Evolutionary conservation across 352 stramenopile species (phyloP).

Genomic region (Pythium folliculosum): DNA sequence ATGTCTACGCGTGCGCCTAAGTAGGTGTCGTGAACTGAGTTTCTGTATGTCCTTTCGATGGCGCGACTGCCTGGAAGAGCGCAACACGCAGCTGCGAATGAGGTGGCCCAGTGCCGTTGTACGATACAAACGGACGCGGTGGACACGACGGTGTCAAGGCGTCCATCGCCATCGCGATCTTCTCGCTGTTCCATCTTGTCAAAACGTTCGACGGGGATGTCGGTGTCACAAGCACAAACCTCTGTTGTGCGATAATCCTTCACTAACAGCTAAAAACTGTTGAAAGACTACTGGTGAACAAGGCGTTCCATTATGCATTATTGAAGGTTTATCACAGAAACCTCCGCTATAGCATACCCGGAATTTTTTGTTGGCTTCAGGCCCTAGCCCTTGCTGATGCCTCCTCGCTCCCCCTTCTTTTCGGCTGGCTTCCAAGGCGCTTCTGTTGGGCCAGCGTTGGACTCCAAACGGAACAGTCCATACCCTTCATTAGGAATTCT

Average conservation of each 20-base stretch:
- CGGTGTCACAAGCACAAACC: background rate
- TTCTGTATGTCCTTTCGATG: too few relatives aligned
- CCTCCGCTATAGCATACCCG: background rate
- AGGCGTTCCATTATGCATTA: too few relatives aligned
- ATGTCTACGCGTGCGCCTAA: too few relatives aligned
- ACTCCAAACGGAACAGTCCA: background rate
- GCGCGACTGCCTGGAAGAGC: too few relatives aligned
- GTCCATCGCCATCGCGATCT: background rate
- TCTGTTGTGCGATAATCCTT: background rate
- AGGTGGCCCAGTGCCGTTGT: background rate
- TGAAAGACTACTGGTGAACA: too few relatives aligned
- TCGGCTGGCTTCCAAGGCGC: constrained; percentile 6
- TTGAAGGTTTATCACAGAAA: background rate
- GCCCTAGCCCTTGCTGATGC: background rate
- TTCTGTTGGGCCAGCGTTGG: constrained; percentile 6
- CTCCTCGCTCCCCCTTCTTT: background rate
- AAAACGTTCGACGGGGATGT: background rate
- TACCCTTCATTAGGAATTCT: background rate
- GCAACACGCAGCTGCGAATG: background rate
- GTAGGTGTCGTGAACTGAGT: too few relatives aligned
- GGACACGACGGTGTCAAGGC: background rate
- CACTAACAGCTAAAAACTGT: background rate
- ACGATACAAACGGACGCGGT: background rate
- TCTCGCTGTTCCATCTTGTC: background rate
- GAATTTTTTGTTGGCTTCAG: constrained; percentile 1